Evolutionary conservation across 768 basidiomycete genomes (phyloP).

Genomic region (Phanerochaete carnosa): DNA sequence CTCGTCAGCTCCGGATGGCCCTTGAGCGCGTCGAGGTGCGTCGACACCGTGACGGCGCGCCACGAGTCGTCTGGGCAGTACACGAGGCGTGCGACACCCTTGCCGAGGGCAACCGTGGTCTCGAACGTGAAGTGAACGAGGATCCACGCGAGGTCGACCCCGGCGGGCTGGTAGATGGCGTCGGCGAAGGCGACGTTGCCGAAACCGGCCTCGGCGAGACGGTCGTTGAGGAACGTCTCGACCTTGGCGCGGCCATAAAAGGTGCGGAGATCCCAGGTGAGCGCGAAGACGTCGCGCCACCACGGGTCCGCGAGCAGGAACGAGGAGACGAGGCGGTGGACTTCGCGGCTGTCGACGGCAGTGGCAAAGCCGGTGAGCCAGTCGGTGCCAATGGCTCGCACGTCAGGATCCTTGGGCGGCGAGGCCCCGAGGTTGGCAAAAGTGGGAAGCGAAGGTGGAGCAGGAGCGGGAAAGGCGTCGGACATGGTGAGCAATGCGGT

Average conservation of each 20-base stretch:
- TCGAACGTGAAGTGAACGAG: too few species aligned
- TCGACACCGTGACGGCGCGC: too few species aligned
- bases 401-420: not conserved
- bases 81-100: too few species aligned
- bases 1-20: too few species aligned
- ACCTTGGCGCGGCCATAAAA: conserved; percentile 31
- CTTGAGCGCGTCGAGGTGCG: too few species aligned
- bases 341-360: not conserved
- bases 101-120: too few species aligned
- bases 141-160: conserved; percentile 40
- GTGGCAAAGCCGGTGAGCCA: not conserved
- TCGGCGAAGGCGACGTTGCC: conserved; percentile 28
- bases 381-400: not conserved
- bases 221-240: conserved; percentile 24
- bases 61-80: too few species aligned
- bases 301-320: conserved; percentile 4
- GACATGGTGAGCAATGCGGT: too few species aligned
- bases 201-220: conserved; percentile 17
- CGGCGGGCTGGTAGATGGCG: conserved; percentile 20
- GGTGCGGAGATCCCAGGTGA: conserved; percentile 34
- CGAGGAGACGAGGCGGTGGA: not conserved
- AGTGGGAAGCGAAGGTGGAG: not conserved
- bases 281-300: conserved; percentile 14
- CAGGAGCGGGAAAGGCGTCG: not conserved
- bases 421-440: not conserved